phyloP scores from a whole-genome alignment of 371 early-diverging fungal genomes.

The Lichtheimia ornata region DNA sequence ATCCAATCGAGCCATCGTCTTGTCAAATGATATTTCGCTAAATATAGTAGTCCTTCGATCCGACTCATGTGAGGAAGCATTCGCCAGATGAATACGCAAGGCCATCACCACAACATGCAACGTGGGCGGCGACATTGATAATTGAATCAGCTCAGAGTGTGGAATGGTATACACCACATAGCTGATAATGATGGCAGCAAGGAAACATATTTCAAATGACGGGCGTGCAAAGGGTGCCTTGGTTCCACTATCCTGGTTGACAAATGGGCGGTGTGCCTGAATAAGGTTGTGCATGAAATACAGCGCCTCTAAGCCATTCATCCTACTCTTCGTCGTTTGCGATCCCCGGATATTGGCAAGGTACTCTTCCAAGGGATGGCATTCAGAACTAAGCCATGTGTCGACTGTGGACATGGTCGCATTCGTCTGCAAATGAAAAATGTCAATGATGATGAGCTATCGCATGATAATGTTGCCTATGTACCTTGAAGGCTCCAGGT shows the following conservation, averaged over 20 bases:
- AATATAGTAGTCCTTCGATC: slow-evolving; percentile 21
- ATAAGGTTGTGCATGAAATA: slow-evolving; percentile 8
- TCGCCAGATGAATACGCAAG: slow-evolving; percentile 40
- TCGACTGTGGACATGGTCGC: slow-evolving; percentile 24
- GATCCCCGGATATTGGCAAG: not conserved
- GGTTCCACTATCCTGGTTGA: not conserved
- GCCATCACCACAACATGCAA: slow-evolving; percentile 39
- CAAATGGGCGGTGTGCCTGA: slow-evolving; percentile 4
- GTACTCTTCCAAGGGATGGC: slow-evolving; percentile 1
- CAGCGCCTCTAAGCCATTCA: slow-evolving; percentile 10
- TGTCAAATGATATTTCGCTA: slow-evolving; percentile 20
- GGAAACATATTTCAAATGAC: slow-evolving; percentile 38
- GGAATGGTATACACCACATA: slow-evolving; percentile 25
- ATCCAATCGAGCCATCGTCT: slow-evolving; percentile 6
- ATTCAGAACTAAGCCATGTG: slow-evolving; percentile 20
- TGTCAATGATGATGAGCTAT: not conserved
- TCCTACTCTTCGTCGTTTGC: not conserved
- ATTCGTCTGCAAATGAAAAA: not conserved
- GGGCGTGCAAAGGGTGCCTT: slow-evolving; percentile 11
- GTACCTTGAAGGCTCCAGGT: slow-evolving; percentile 10
- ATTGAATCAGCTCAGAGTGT: slow-evolving; percentile 24
- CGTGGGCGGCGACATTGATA: slow-evolving; percentile 37
- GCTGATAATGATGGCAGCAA: slow-evolving; percentile 38
- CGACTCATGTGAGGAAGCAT: slow-evolving; percentile 23
- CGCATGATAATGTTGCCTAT: too few relatives aligned